Percentiles rank a stretch among this genome's conserved stretches.
Conservation (phyloP, 257 asterid species). For the Cynanchum wilfordii region DNA sequence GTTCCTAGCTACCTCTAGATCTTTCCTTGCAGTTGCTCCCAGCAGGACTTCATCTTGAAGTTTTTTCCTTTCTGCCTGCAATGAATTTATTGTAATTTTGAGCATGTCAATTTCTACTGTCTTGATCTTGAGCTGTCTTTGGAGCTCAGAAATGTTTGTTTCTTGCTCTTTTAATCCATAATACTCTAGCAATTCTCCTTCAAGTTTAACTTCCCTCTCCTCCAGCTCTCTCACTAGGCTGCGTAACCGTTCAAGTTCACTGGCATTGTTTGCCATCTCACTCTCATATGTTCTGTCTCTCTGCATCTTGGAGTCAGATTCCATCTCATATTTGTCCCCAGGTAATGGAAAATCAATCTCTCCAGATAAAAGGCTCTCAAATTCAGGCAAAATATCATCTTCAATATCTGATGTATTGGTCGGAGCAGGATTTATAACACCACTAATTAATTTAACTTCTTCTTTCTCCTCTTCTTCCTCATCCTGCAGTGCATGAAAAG, state of each 20-base stretch:
- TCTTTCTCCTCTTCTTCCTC: slow-evolving; percentile 76
- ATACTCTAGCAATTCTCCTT: slow-evolving; percentile 87
- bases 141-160: slow-evolving; percentile 60
- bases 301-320: slow-evolving; percentile 36
- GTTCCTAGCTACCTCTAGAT: slow-evolving; percentile 65
- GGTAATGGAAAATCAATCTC: slow-evolving; percentile 74
- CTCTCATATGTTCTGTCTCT: slow-evolving; percentile 51
- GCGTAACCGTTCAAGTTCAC: slow-evolving; percentile 66
- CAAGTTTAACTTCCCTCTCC: slow-evolving; percentile 91
- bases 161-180: slow-evolving; percentile 93
- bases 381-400: slow-evolving; percentile 72
- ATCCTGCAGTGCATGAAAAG: slow-evolving; percentile 29
- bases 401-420: slow-evolving; percentile 46
- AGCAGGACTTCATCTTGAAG: slow-evolving; percentile 81
- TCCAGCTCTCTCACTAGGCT: slow-evolving; percentile 72
- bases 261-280: slow-evolving; percentile 69
- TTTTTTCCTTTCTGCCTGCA: slow-evolving; percentile 85
- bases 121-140: slow-evolving; percentile 82
- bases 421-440: slow-evolving; percentile 52
- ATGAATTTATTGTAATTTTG: slow-evolving; percentile 64
- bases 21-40: slow-evolving; percentile 56
- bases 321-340: slow-evolving; percentile 44
- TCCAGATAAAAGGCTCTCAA: slow-evolving; percentile 69
- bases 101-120: slow-evolving; percentile 85
- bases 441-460: slow-evolving; percentile 75